Conservation (phyloP, 495 filamentous ascomycete species). For the Extremus antarcticus region DNA sequence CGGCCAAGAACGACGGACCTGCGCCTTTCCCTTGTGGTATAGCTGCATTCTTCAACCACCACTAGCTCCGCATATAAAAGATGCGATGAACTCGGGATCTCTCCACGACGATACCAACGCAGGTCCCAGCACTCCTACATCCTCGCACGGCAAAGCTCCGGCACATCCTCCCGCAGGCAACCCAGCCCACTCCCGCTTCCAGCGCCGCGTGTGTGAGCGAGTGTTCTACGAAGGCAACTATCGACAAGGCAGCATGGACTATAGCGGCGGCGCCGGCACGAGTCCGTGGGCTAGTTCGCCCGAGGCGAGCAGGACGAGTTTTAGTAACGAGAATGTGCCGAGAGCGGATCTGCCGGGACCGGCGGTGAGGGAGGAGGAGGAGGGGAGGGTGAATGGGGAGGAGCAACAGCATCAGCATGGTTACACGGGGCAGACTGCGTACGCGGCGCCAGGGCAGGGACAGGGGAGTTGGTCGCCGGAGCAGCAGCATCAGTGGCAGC, state of each 20-base stretch:
- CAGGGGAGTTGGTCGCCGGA: conserved; percentile 8
- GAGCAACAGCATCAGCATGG: conserved; percentile 1
- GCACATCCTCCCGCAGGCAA: background rate
- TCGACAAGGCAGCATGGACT: conserved; percentile 18
- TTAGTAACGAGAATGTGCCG: conserved; percentile 9
- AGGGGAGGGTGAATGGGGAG: conserved; percentile 3
- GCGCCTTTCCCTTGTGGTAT: background rate
- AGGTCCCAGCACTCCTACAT: conserved; percentile 5
- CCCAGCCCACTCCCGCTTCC: conserved; percentile 17
- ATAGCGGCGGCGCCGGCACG: conserved; percentile 1
- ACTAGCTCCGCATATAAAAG: background rate
- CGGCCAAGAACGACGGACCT: background rate
- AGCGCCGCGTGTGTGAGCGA: conserved; percentile 15
- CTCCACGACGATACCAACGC: background rate
- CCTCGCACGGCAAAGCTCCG: background rate
- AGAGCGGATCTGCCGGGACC: conserved; percentile 12
- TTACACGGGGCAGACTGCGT: background rate
- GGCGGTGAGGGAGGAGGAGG: conserved; percentile 5
- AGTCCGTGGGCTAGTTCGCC: conserved; percentile 19
- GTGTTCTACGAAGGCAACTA: conserved; percentile 15
- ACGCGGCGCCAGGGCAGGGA: background rate
- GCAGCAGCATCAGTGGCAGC: conserved; percentile 10
- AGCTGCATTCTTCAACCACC: background rate
- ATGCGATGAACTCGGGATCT: background rate
- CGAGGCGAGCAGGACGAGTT: conserved; percentile 14